A percentile compares a stretch with the other conserved stretches of the same genome.
phyloP scores from a whole-genome alignment of 2,329 filamentous ascomycete species.

The Dactylellina drechsleri region DNA sequence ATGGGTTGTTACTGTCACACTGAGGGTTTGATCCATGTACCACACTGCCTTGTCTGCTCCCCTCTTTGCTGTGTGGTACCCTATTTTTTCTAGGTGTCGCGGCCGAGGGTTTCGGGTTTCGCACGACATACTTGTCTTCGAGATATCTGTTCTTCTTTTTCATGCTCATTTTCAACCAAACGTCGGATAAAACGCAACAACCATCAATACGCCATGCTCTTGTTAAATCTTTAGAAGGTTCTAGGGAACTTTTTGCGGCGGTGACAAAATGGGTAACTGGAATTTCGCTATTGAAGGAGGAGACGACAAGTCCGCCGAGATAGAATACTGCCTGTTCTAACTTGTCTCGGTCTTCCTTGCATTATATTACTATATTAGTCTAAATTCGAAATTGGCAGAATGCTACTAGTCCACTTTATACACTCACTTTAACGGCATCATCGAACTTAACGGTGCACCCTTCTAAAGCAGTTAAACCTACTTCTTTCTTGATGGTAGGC shows the following conservation, averaged over 20 bases:
- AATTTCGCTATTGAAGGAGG: slow-evolving; percentile 38
- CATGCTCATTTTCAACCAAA: slow-evolving; percentile 50
- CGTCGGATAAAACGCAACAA: slow-evolving; percentile 30
- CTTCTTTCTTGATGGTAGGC: slow-evolving; percentile 20
- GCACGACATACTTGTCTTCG: slow-evolving; percentile 33
- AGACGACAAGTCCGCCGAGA: slow-evolving; percentile 41
- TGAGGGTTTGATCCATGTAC: slow-evolving; percentile 18
- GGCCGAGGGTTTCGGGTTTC: slow-evolving; percentile 1
- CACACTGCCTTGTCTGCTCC: not conserved
- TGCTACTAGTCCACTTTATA: not conserved
- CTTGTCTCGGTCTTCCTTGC: slow-evolving; percentile 55
- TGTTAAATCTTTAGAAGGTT: slow-evolving; percentile 31
- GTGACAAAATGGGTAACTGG: slow-evolving; percentile 53
- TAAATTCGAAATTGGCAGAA: not conserved
- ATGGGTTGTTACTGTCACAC: slow-evolving; percentile 38
- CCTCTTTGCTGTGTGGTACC: slow-evolving; percentile 15
- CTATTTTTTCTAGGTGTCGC: slow-evolving; percentile 7
- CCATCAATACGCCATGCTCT: slow-evolving; percentile 29
- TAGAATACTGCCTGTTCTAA: slow-evolving; percentile 50
- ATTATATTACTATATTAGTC: slow-evolving; percentile 24
- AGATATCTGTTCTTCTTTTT: slow-evolving; percentile 36
- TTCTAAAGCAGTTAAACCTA: slow-evolving; percentile 32
- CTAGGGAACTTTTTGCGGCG: not conserved
- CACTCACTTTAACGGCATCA: slow-evolving; percentile 49
- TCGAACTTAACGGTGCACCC: slow-evolving; percentile 42